phyloP scores from a whole-genome alignment of 2,329 filamentous ascomycete genomes.

The Pestalotiopsis fici region DNA sequence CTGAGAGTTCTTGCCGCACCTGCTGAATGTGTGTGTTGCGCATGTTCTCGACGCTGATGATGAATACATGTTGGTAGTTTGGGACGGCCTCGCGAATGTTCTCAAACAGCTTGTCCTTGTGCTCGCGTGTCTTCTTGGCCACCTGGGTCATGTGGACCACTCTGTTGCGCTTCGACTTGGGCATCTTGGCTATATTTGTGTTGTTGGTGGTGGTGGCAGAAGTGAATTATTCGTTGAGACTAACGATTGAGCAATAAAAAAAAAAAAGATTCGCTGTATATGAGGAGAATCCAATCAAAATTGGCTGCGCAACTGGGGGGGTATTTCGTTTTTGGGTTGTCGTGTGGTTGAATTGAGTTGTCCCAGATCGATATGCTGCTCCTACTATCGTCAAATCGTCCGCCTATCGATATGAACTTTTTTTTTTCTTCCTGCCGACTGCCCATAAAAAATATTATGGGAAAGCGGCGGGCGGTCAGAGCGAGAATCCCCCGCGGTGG shows the following conservation, averaged over 20 bases:
- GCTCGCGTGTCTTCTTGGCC: conserved; percentile 88
- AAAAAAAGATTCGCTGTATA: background rate
- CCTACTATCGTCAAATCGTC: background rate
- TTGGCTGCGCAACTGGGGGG: no score
- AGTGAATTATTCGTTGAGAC: background rate
- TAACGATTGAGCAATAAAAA: background rate
- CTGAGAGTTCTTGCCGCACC: conserved; percentile 79
- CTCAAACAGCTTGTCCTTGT: conserved; percentile 85
- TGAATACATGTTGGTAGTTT: conserved; percentile 87
- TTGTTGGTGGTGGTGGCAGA: background rate
- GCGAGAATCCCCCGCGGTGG: conserved; percentile 1
- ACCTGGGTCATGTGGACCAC: conserved; percentile 90
- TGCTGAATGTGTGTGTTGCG: conserved; percentile 95
- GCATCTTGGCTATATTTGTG: conserved; percentile 61
- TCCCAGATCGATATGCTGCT: background rate
- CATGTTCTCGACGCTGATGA: conserved; percentile 96
- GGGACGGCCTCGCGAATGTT: conserved; percentile 85
- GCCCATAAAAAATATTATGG: background rate
- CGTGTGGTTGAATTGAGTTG: background rate
- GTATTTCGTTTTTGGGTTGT: background rate
- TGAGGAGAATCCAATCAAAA: no score
- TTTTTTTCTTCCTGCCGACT: background rate
- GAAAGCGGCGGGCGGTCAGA: conserved; percentile 5
- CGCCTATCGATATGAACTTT: conserved; percentile 9
- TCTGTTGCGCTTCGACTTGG: conserved; percentile 91